phyloP scores from a whole-genome alignment of 768 basidiomycete species.

The Kwoniella botswanensis region DNA sequence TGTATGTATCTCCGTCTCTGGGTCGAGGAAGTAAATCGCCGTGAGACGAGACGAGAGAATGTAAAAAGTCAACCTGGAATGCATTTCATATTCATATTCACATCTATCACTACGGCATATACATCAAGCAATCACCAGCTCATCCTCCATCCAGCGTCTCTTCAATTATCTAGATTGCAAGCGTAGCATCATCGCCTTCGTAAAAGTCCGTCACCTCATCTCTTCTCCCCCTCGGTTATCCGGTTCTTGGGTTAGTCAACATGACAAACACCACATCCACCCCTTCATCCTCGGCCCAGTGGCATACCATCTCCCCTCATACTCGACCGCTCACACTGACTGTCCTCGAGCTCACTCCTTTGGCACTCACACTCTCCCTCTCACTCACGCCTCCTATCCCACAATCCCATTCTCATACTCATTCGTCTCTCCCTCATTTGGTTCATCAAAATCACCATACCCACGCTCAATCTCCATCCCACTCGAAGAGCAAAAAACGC shows the following conservation, averaged over 20 bases:
- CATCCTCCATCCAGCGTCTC: too few species aligned
- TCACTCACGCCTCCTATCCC: constrained; percentile 41
- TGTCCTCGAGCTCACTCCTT: constrained; percentile 56
- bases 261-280: constrained; percentile 24
- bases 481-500: constrained; percentile 17
- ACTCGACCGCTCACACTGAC: constrained; percentile 54
- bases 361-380: constrained; percentile 55
- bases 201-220: not conserved
- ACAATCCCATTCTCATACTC: constrained; percentile 11
- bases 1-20: not conserved
- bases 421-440: constrained; percentile 20
- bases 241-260: not conserved
- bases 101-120: not conserved
- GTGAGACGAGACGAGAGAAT: not conserved
- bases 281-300: constrained; percentile 35
- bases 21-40: not conserved
- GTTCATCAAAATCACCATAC: constrained; percentile 26
- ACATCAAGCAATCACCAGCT: not conserved
- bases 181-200: not conserved
- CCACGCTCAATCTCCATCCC: constrained; percentile 18
- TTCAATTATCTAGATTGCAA: too few species aligned
- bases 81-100: not conserved
- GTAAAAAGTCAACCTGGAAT: not conserved
- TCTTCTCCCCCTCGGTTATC: not conserved
- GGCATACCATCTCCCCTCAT: constrained; percentile 54